A percentile compares a stretch with the other conserved stretches of the same genome.
phyloP scores from a whole-genome alignment of 2,329 filamentous ascomycete species.

The Colletotrichum somersetense region DNA sequence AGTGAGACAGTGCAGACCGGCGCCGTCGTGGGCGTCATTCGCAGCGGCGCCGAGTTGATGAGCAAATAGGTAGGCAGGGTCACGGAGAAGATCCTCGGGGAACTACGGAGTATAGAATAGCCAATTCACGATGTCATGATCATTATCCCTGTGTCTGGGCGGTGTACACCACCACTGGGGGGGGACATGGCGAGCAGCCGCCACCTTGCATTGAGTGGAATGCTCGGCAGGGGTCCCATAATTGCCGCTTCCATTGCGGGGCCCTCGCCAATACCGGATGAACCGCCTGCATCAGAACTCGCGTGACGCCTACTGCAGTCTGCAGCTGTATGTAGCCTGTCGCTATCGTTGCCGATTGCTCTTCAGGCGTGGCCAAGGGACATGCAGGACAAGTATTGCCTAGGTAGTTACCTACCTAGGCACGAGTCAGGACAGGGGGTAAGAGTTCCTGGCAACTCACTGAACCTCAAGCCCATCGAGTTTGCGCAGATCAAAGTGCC shows the following conservation, averaged over 20 bases:
- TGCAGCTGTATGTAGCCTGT: neutral
- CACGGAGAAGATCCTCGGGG: neutral
- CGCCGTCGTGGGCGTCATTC: conserved; percentile 88
- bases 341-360: neutral
- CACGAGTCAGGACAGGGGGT: conserved; percentile 12
- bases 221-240: neutral
- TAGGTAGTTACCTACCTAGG: too few species aligned
- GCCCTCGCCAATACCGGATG: neutral
- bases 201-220: neutral
- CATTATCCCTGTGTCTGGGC: conserved; percentile 3
- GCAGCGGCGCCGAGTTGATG: conserved; percentile 85
- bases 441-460: neutral
- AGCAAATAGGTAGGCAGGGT: conserved; percentile 45
- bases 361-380: neutral
- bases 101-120: neutral
- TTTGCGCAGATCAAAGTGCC: neutral
- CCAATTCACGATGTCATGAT: conserved; percentile 40
- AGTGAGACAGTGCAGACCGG: conserved; percentile 92
- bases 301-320: neutral
- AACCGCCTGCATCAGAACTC: neutral
- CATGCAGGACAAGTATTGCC: neutral
- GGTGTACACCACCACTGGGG: neutral
- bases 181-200: neutral
- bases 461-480: neutral
- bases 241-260: neutral